Evolutionary conservation across 306 rosid species (phyloP), one percentile per base, ranked within the genome.

Genomic region (Vicia faba): DNA sequence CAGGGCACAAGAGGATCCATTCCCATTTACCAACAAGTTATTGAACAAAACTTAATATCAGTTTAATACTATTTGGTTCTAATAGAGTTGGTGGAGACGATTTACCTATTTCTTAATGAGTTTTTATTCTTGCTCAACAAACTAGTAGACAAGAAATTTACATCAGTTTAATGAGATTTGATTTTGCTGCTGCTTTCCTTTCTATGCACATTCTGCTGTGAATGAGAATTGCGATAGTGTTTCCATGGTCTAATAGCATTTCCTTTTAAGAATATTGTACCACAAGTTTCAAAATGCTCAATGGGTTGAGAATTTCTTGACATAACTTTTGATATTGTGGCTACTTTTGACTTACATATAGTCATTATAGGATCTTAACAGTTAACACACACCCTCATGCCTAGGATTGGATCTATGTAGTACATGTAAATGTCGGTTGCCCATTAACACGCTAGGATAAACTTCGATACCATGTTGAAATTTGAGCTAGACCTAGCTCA

Each of bases 351-450:
- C 18, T 26, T 26, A 35, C 15, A 7, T 15, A 20, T 58, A 58
- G 64, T 33, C 1, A 43, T 8, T 15, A 5, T 26, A 11, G 16
- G 64, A 58, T 58, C n/a, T 31, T n/a, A n/a, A 35, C 23, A 20
- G n/a, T n/a, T n/a, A n/a, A n/a, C 64, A 3, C 44, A 13, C 8
- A 1, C 41, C 25, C 8, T 35, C 43, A 14, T 29, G 25, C 25
- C n/a, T 31, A 33, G 60, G 16, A 54, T 25, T 54, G 36, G 26
- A 58, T 44, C 9, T 58, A 58, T 31, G 43, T 31, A 58, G 41
- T 31, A 4, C 16, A 0, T 11, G 35, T 41, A 58, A 33, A 58
- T 58, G 25, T 4, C 6, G 28, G 7, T 33, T 44, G 44, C 23
- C 8, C 26, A 15, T 10, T 15, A 58, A 58, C 44, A 29, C 9